Base-by-base conservation (phyloP, 495 filamentous ascomycete genomes). In the Annulohypoxylon moriforme region DNA sequence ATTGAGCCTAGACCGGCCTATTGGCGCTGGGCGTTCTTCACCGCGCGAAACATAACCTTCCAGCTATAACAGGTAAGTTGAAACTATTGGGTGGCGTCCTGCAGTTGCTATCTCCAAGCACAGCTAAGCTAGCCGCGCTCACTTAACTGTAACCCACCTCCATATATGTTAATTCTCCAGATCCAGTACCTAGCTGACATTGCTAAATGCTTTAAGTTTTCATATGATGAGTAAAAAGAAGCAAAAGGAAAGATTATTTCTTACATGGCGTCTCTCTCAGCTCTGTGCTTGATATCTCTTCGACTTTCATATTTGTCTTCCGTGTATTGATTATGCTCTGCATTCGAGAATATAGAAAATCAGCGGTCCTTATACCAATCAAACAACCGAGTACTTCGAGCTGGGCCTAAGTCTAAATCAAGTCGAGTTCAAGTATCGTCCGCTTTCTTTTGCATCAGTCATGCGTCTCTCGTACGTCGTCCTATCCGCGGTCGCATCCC, bases 401-500 rank as follows among this genome's bases (percentile, higher is more conserved):
- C 55, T 2, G 31, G 40, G 34, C 20, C 22, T 27, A 1, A 27
- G 40, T 40, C 33, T 8, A 16, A 36, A 2, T 27, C 9, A 6
- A 58, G 8, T 14, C 34, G 18, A 58, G 18, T 38, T 13, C 18
- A 4, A 24, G 4, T 1, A 9, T 14, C 13, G 1, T 24, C 20
- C 1, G 11, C 18, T 40, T 20, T 11, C 5, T 53, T 47, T 29
- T 34, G 11, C 50, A 20, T 53, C 16, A 33, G 64, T 34, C 31
- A 80, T 81, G 77, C 74, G 53, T 42, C 62, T 64, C 67, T 60
- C 64, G 22, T 63, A 55, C 20, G 27, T 63, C 9, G 44, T 77
- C 16, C 29, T 77, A n/a, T 10, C 73, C 16, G 56, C 73, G 16
- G 16, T 75, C 58, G 6, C 75, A 11, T 67, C 78, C 44, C 58